Evolutionary conservation across 306 rosid genomes (phyloP).

Genomic region (Spatholobus suberectus): DNA sequence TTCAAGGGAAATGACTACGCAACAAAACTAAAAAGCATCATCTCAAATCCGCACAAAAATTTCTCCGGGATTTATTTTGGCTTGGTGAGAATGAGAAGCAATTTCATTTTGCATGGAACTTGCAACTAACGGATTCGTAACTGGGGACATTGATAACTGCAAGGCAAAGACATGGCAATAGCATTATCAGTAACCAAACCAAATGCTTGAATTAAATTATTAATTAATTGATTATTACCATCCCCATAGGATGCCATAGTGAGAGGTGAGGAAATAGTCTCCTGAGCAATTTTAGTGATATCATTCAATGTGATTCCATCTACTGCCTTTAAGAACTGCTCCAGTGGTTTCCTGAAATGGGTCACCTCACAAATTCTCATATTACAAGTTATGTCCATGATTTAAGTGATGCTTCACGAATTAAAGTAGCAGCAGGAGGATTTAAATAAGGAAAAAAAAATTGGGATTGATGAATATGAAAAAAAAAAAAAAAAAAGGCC

Average conservation of each 20-base stretch:
- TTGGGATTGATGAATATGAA: neutral
- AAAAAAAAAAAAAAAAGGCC: neutral
- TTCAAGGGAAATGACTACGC: neutral
- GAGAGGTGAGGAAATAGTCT: conserved; percentile 80
- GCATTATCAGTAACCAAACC: neutral
- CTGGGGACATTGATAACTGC: conserved; percentile 78
- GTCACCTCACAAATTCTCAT: neutral
- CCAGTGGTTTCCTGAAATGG: conserved; percentile 73
- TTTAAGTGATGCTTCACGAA: neutral
- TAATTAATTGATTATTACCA: conserved; percentile 49
- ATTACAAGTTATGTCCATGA: neutral
- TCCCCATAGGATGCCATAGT: conserved; percentile 86
- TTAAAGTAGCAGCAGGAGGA: neutral
- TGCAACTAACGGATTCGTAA: conserved; percentile 67
- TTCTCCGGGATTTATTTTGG: conserved; percentile 27
- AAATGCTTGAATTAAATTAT: neutral
- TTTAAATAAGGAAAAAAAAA: neutral
- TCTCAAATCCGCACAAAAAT: neutral
- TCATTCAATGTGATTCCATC: conserved; percentile 70
- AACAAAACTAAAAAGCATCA: neutral
- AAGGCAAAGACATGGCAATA: conserved; percentile 3
- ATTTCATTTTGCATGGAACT: conserved; percentile 64
- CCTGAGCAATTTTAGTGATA: conserved; percentile 56
- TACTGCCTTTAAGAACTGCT: conserved; percentile 67
- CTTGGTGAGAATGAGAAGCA: conserved; percentile 18